Base-by-base conservation (phyloP, 441 rosid genomes). In the Erysimum cheiri region DNA sequence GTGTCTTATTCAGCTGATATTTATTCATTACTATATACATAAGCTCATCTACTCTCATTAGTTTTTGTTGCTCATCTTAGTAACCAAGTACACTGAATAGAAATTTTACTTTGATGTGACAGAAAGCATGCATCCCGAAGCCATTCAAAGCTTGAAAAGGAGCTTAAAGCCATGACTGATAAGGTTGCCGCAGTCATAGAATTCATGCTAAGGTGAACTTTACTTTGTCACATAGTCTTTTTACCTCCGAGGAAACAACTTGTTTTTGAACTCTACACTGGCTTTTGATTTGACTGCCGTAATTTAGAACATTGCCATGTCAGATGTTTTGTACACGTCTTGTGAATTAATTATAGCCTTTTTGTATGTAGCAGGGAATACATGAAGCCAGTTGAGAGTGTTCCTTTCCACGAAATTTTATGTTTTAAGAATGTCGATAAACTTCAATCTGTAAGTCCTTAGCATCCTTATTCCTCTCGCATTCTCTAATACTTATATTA, bases 311-410 rank as follows among this genome's bases (percentile, higher is more conserved):
- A 12, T 49, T 61, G 9, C 64, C 63, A 53, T 41, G 19, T 47
- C 44, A 60, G 36, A 19, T 60, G 39, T 72, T 74, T 24, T 72
- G 33, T 50, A 50, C 6, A 14, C 10, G 1, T 31, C 35, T 74
- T 57, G 36, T 14, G 12, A 65, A 72, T 41, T 49, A 37, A 36
- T 8, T 13, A 47, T 6, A 31, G 44, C 26, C 62, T 69, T 69
- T 62, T 9, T 75, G 33, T 76, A 58, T 79, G 81, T 54, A 64
- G 74, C 85, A 92, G 98, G 80, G 87, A 84, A 69, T 76, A 81
- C 64, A 77, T 95, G 95, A 87, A 72, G 82, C 97, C 99, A 14
- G 70, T 85, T 80, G 98, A 95, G 81, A 81, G 85, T 77, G 22
- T 74, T 52, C 83, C 88, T 73, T 85, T 85, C 67, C 88, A 92